Evolutionary conservation across 2,329 filamentous ascomycete genomes (phyloP).

Genomic region (Hypoxylon sp.): DNA sequence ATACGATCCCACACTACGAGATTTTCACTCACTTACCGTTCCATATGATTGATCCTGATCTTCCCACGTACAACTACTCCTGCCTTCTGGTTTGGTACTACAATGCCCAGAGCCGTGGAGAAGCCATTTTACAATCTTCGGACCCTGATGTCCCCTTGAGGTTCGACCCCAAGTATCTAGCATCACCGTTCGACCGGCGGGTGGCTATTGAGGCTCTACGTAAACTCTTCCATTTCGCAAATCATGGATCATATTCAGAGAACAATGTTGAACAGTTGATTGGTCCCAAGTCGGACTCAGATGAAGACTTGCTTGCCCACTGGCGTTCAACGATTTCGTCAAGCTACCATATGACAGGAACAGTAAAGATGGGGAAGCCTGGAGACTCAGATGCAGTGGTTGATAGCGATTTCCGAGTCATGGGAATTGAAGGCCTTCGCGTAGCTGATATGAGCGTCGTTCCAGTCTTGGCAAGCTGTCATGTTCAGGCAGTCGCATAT

Average conservation of each 20-base stretch:
- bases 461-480: conserved; percentile 65
- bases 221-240: conserved; percentile 58
- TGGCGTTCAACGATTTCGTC: conserved; percentile 62
- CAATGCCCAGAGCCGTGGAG: conserved; percentile 68
- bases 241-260: conserved; percentile 60
- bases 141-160: conserved; percentile 65
- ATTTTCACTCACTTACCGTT: conserved; percentile 63
- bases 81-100: conserved; percentile 63
- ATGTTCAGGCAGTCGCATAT: conserved; percentile 68
- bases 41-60: conserved; percentile 59
- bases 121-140: conserved; percentile 66
- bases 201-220: conserved; percentile 64
- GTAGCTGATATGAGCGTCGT: conserved; percentile 67
- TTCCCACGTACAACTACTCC: conserved; percentile 59
- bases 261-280: conserved; percentile 59
- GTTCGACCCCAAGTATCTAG: conserved; percentile 68
- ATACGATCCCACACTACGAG: conserved; percentile 71
- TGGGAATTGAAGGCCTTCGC: conserved; percentile 64
- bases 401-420: conserved; percentile 63
- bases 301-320: conserved; percentile 66
- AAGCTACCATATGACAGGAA: conserved; percentile 70
- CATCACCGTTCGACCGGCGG: conserved; percentile 67
- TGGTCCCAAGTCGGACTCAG: conserved; percentile 62
- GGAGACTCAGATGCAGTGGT: conserved; percentile 62
- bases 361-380: conserved; percentile 68